Evolutionary conservation across 352 stramenopile species (phyloP), one percentile per base, ranked within the genome.

Genomic region (Aphanomyces invadans): DNA sequence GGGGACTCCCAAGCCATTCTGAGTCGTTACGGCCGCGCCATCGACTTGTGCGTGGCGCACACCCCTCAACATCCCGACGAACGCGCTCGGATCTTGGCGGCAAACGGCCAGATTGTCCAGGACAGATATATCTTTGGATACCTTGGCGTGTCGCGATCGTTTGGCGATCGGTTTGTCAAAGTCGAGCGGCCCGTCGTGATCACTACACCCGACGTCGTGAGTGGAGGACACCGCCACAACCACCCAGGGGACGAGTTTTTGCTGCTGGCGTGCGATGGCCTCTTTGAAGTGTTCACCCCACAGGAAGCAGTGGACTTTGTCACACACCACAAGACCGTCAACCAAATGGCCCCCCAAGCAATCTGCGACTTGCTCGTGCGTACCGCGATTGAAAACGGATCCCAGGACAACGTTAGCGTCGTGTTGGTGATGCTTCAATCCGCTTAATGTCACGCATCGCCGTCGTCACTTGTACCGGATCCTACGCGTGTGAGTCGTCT

Each of bases 151-250:
- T 93, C 86, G 4, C 71, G 86, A 15, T 83, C 86, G 0, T 95
- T 95, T 70, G 86, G 86, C 17, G 86, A 95, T 73, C 89, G 85
- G 56, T 82, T 91, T 54, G 90, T 95, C 62, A 95, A 95, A 77
- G 67, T 91, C 1, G 73, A 94, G 82, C n/a, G 86, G 79, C 45
- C 80, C 82, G 61, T 92, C 87, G 86, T 94, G 28, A 83, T 80
- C 29, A 80, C 82, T 17, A 81, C 73, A 11, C 86, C 86, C 4
- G 83, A 95, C 29, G 52, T 95, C 15, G 73, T 87, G 3, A 57
- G 49, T 15, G 36, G 36, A 42, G 36, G 36, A 42, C 66, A 81
- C 28, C 75, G 85, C 45, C 63, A 76, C 21, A 74, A 90, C 21
- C 72, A 71, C 3, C 63, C 70, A 9, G 72, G 86, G 17, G 84